phyloP scores from a whole-genome alignment of 768 basidiomycete genomes.

The Fistulinella prunicolor region DNA sequence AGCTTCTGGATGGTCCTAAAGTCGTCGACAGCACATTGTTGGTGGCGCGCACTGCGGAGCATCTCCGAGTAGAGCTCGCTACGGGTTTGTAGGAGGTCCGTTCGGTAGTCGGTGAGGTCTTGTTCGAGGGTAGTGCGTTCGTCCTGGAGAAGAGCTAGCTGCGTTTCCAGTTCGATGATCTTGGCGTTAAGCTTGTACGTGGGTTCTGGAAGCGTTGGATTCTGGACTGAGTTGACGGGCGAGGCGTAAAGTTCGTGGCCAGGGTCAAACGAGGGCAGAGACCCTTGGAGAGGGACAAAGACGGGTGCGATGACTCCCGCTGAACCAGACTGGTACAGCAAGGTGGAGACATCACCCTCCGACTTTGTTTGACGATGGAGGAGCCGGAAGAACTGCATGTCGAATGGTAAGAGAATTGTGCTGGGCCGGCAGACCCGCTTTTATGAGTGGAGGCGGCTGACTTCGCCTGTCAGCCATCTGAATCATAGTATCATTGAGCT shows the following conservation, averaged over 20 bases:
- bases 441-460: constrained; percentile 23
- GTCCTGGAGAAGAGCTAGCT: constrained; percentile 11
- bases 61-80: constrained; percentile 30
- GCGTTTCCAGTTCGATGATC: constrained; percentile 13
- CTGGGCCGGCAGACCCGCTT: neutral
- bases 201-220: neutral
- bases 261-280: constrained; percentile 27
- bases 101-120: constrained; percentile 27
- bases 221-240: neutral
- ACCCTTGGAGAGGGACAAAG: constrained; percentile 20
- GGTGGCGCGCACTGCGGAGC: constrained; percentile 25
- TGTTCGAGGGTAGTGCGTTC: constrained; percentile 21
- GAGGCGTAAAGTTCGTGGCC: constrained; percentile 18
- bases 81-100: constrained; percentile 28
- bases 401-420: neutral
- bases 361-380: constrained; percentile 50
- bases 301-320: constrained; percentile 14
- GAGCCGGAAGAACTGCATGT: constrained; percentile 48
- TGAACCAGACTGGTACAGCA: constrained; percentile 7
- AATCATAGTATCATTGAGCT: too few relatives aligned
- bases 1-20: constrained; percentile 27
- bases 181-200: constrained; percentile 3
- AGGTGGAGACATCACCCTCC: constrained; percentile 36
- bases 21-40: constrained; percentile 23
- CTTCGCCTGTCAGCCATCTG: too few relatives aligned